Percentiles rank a stretch among this genome's conserved stretches.
phyloP scores from a whole-genome alignment of 2,329 filamentous ascomycete species.

The Aspergillus sp. region DNA sequence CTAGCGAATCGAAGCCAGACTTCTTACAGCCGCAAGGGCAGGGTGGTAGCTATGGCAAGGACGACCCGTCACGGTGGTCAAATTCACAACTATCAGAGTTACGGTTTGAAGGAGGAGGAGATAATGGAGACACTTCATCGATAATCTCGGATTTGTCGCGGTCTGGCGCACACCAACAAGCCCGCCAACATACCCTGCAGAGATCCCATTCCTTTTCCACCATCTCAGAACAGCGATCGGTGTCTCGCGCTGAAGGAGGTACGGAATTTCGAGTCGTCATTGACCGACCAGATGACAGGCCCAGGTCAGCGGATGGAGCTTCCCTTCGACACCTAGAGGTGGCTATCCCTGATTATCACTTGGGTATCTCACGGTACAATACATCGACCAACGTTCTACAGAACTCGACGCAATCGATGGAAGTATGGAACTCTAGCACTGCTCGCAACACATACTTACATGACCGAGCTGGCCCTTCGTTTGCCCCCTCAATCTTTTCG shows the following conservation, averaged over 20 bases:
- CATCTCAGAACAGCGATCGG: conserved; percentile 63
- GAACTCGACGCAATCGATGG: conserved; percentile 72
- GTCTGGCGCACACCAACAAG: conserved; percentile 25
- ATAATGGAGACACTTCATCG: conserved; percentile 30
- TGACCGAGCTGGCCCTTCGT: conserved; percentile 38
- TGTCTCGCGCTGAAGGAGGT: conserved; percentile 49
- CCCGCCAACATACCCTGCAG: conserved; percentile 49
- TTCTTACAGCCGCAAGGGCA: conserved; percentile 49
- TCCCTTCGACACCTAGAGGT: conserved; percentile 68
- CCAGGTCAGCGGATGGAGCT: conserved; percentile 66
- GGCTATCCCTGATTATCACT: conserved; percentile 79
- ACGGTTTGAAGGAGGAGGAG: conserved; percentile 34
- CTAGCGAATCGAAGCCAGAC: conserved; percentile 64
- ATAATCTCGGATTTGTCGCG: conserved; percentile 26
- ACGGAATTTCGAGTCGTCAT: conserved; percentile 82
- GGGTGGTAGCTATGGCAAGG: conserved; percentile 27
- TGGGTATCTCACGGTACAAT: conserved; percentile 83
- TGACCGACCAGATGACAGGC: conserved; percentile 68
- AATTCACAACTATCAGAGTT: conserved; percentile 48
- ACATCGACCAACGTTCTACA: conserved; percentile 76
- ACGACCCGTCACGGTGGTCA: conserved; percentile 45
- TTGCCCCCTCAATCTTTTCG: conserved; percentile 43
- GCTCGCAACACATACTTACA: conserved; percentile 31
- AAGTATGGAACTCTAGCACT: conserved; percentile 32
- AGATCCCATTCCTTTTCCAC: conserved; percentile 79